phyloP scores from a whole-genome alignment of 2,329 filamentous ascomycete species.

The Emmonsia crescens region DNA sequence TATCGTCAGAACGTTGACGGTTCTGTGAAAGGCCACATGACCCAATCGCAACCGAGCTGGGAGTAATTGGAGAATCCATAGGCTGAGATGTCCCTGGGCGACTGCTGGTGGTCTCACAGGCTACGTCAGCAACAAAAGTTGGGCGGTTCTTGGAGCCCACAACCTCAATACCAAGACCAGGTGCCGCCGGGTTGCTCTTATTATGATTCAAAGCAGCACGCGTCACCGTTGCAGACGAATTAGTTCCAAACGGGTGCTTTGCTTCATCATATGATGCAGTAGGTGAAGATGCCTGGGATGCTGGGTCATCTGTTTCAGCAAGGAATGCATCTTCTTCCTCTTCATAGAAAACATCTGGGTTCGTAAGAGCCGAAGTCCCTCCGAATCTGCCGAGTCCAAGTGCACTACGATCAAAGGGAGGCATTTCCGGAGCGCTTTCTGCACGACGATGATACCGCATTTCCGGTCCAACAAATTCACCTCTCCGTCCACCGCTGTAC shows the following conservation, averaged over 20 bases:
- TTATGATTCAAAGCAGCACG: neutral
- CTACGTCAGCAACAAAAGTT: conserved; percentile 1
- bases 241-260: neutral
- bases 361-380: conserved; percentile 29
- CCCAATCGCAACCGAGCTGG: conserved; percentile 6
- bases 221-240: conserved; percentile 3
- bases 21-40: conserved; percentile 2
- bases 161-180: conserved; percentile 13
- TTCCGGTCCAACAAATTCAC: conserved; percentile 37
- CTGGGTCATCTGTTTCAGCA: conserved; percentile 17
- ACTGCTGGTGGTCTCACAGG: conserved; percentile 3
- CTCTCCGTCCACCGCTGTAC: conserved; percentile 39
- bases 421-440: conserved; percentile 41
- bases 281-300: neutral
- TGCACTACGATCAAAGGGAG: conserved; percentile 35
- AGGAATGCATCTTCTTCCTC: conserved; percentile 41
- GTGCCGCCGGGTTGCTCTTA: neutral
- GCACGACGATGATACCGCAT: conserved; percentile 41
- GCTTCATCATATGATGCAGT: neutral
- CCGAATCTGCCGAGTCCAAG: conserved; percentile 29
- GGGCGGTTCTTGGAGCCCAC: conserved; percentile 9
- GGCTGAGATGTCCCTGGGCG: conserved; percentile 5
- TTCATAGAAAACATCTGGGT: conserved; percentile 40
- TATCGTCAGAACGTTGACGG: conserved; percentile 13
- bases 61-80: conserved; percentile 9